Percentiles rank a stretch among this genome's conserved stretches.
These are phyloP conservation scores for Combretum micranthum DNA, from an alignment of 345 rosid species.

Conservation along the genomic window DNA sequence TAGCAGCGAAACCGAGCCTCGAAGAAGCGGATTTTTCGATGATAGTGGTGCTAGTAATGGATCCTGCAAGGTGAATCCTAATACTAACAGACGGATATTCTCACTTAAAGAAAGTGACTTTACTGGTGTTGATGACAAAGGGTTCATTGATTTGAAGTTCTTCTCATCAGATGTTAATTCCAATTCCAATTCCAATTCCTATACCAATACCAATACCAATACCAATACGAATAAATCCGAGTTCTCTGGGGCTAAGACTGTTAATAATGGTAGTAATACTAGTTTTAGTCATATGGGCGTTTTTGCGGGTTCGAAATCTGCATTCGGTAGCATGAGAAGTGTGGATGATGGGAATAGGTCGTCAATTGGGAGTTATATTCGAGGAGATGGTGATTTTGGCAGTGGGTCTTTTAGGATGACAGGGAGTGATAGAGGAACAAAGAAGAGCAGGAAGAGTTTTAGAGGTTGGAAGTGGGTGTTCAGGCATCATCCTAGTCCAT, in stretches of 20 bases:
- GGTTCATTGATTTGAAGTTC: slow-evolving; percentile 85
- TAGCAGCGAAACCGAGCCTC: slow-evolving; percentile 25
- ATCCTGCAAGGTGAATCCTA: slow-evolving; percentile 16
- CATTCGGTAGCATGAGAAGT: slow-evolving; percentile 55
- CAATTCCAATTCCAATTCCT: slow-evolving; percentile 15
- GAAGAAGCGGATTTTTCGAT: slow-evolving; percentile 38
- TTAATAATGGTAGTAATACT: not conserved
- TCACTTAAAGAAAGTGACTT: slow-evolving; percentile 72
- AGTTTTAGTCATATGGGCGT: slow-evolving; percentile 7
- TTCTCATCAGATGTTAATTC: slow-evolving; percentile 13
- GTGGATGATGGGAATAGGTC: slow-evolving; percentile 23
- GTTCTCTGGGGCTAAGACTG: slow-evolving; percentile 13
- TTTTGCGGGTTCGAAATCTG: slow-evolving; percentile 31
- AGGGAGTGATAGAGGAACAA: slow-evolving; percentile 53
- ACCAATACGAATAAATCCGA: slow-evolving; percentile 30
- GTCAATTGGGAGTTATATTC: slow-evolving; percentile 16
- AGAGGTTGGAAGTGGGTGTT: slow-evolving; percentile 95
- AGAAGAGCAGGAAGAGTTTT: slow-evolving; percentile 74
- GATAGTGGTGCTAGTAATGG: slow-evolving; percentile 39
- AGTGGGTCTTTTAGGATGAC: slow-evolving; percentile 52
- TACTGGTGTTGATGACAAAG: slow-evolving; percentile 65
- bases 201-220: slow-evolving; percentile 3
- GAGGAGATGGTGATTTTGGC: slow-evolving; percentile 1
- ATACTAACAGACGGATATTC: slow-evolving; percentile 44
- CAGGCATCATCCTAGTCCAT: slow-evolving; percentile 37